Evolutionary conservation across 176 grass and related monocot species (phyloP).

Genomic region (Juncus inflexus): DNA sequence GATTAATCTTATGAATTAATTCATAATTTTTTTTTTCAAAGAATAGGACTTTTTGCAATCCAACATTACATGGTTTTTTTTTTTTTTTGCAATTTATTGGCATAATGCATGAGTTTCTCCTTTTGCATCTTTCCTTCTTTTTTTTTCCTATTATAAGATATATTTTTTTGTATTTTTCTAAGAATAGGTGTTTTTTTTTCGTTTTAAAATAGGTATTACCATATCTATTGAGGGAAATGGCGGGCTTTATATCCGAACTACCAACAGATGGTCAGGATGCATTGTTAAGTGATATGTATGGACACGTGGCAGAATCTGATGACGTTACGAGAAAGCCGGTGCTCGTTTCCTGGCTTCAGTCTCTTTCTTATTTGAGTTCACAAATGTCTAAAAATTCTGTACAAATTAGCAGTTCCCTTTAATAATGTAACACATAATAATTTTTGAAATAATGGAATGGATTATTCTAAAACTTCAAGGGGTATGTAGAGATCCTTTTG

Average conservation of each 20-base stretch:
- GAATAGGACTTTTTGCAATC: neutral
- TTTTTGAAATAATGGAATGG: too few species aligned
- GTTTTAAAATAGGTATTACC: constrained; percentile 51
- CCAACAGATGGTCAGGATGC: constrained; percentile 80
- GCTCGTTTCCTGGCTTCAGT: constrained; percentile 82
- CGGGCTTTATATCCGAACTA: constrained; percentile 51
- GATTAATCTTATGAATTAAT: neutral
- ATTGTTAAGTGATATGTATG: constrained; percentile 73
- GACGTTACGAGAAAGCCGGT: constrained; percentile 86
- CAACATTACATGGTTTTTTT: too few species aligned
- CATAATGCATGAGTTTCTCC: neutral
- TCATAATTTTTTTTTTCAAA: neutral
- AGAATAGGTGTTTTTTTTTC: neutral
- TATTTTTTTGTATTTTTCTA: neutral
- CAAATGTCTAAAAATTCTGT: constrained; percentile 19
- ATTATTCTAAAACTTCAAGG: too few species aligned
- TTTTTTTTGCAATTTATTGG: neutral
- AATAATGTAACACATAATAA: neutral
- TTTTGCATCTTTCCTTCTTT: too few species aligned
- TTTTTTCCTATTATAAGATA: too few species aligned
- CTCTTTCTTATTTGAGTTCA: constrained; percentile 75
- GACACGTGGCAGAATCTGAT: constrained; percentile 70
- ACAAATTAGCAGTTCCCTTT: constrained; percentile 20
- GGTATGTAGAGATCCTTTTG: too few species aligned
- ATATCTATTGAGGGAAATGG: constrained; percentile 73